Percentiles rank a stretch among this genome's conserved stretches.
These are phyloP conservation scores for Boletus subluridellus DNA, from an alignment of 1,284 basidiomycete species.

Conservation along the genomic window DNA sequence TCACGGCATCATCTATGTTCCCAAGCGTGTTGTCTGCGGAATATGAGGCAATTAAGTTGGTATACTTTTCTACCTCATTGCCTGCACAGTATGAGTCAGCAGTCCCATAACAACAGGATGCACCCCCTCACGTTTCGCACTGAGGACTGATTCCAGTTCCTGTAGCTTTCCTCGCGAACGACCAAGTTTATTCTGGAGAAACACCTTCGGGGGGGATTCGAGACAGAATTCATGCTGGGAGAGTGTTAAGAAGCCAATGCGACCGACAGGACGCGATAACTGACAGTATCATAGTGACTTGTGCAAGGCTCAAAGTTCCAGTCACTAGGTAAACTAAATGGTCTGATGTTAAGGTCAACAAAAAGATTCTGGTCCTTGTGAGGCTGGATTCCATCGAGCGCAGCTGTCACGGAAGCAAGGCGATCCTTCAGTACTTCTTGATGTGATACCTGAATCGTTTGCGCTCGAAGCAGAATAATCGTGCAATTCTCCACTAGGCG, in stretches of 20 bases:
- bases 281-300: constrained; percentile 69
- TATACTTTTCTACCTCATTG: constrained; percentile 54
- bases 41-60: constrained; percentile 51
- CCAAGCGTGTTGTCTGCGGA: constrained; percentile 53
- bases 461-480: constrained; percentile 53
- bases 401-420: constrained; percentile 43
- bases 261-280: constrained; percentile 18
- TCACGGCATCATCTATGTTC: constrained; percentile 59
- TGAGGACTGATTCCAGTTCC: constrained; percentile 57
- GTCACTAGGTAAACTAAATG: constrained; percentile 60
- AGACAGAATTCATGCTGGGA: constrained; percentile 59
- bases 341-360: constrained; percentile 64
- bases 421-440: constrained; percentile 55
- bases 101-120: background rate
- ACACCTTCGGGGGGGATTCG: constrained; percentile 66
- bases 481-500: constrained; percentile 55
- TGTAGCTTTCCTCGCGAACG: constrained; percentile 54
- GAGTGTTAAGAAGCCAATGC: background rate
- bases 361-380: constrained; percentile 65
- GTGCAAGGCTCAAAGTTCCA: constrained; percentile 75
- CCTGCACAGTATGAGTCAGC: constrained; percentile 37
- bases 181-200: constrained; percentile 73
- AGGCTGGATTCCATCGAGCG: constrained; percentile 51
- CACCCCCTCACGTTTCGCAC: constrained; percentile 54
- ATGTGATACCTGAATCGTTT: constrained; percentile 54